These are phyloP conservation scores for Pulveroboletus sp. DNA, from an alignment of 768 basidiomycete genomes.

Conservation along the genomic window DNA sequence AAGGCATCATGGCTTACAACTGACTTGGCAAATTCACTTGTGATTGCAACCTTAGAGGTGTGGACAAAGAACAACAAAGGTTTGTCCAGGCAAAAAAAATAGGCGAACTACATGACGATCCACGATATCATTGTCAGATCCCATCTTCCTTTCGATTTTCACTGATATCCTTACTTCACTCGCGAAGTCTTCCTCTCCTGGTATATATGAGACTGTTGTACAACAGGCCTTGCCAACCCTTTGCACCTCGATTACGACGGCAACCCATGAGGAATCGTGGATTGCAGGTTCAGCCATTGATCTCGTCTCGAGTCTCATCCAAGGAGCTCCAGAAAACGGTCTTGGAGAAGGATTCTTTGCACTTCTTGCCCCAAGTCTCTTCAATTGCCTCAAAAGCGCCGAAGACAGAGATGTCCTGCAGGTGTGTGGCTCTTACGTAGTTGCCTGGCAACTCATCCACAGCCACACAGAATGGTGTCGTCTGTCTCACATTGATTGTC, in stretches of 20 bases:
- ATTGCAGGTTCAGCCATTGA: constrained; percentile 80
- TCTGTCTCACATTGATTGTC: constrained; percentile 76
- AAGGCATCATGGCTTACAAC: constrained; percentile 66
- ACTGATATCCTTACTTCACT: constrained; percentile 75
- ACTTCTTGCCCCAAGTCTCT: constrained; percentile 67
- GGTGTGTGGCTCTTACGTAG: constrained; percentile 33
- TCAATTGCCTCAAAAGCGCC: constrained; percentile 58
- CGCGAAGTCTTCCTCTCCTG: constrained; percentile 51
- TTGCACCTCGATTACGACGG: constrained; percentile 54
- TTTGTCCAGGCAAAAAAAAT: constrained; percentile 21
- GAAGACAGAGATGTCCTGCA: constrained; percentile 88
- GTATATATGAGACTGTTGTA: constrained; percentile 69
- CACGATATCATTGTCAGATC: constrained; percentile 50
- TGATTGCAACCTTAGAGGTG: constrained; percentile 64
- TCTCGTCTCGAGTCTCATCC: constrained; percentile 65
- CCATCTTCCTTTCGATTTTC: constrained; percentile 80
- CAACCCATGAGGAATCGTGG: constrained; percentile 64
- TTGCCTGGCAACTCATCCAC: not conserved
- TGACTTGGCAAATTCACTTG: constrained; percentile 62
- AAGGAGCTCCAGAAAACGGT: constrained; percentile 56
- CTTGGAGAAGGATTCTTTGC: constrained; percentile 81
- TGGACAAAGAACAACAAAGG: constrained; percentile 89
- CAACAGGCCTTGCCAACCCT: constrained; percentile 70
- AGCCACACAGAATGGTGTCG: constrained; percentile 65
- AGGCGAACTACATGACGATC: not conserved